Evolutionary conservation across 208 protist genomes (phyloP), one percentile per base, ranked within the genome.

Genomic region (Balamuthia mandrillaris): DNA sequence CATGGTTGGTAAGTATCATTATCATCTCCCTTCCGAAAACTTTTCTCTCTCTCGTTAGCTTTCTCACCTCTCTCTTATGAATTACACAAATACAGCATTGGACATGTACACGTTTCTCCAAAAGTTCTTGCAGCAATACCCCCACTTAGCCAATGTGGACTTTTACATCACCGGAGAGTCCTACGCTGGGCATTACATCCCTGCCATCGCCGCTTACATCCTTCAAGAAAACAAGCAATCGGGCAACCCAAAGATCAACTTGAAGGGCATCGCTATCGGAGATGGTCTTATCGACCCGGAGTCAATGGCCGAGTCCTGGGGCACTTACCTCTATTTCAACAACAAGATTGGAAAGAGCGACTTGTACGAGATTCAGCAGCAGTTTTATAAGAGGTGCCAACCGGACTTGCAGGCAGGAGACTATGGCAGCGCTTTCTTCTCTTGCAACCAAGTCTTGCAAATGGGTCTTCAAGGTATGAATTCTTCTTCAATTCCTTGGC

Each of bases 81-180:
- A n/a, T n/a, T n/a, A n/a, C n/a, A n/a, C n/a, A n/a, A n/a, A n/a
- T n/a, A n/a, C n/a, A n/a, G n/a, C 68, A 4, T 29, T 29, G 7
- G 68, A 78, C 29, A 78, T 78, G 68, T 78, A 45, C 68, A 78
- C 68, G 33, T 78, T 78, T 49, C 68, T 78, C 68, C 68, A 78
- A 49, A 78, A 78, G 4, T 78, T 78, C 68, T 78, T 78, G 45
- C 2, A 58, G 68, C 52, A 42, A 29, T 78, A 78, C 47, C 68
- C 68, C 44, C 68, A 78, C 45, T 78, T 78, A 16, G 68, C 68
- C 68, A 78, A 78, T 42, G 52, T 49, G 10, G 58, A 78, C 45
- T 78, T 78, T 33, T 78, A 44, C 45, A 78, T 78, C 45, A 78
- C 68, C 2, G 68, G 66, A 56, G 41, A 27, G 16, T 54, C 47